phyloP scores from a whole-genome alignment of 495 filamentous ascomycete genomes.

The Lophium mytilinum region DNA sequence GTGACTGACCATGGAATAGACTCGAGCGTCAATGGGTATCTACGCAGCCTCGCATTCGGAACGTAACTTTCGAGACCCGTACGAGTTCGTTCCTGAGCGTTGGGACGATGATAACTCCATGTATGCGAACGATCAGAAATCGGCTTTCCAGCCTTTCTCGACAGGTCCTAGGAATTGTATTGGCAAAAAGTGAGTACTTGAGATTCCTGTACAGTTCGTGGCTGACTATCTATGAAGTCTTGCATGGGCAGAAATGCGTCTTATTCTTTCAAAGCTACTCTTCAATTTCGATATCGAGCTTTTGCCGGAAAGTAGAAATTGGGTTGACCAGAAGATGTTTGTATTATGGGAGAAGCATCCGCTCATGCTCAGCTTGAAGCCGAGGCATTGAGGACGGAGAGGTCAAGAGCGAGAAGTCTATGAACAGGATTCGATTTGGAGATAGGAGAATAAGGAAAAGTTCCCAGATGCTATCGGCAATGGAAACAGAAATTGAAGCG shows the following conservation, averaged over 20 bases:
- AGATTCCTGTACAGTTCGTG: neutral
- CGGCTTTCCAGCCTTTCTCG: conserved; percentile 21
- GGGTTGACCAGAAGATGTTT: conserved; percentile 39
- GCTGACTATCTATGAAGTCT: conserved; percentile 26
- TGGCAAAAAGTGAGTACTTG: conserved; percentile 25
- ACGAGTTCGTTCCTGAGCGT: conserved; percentile 40
- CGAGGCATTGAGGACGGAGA: neutral
- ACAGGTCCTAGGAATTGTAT: conserved; percentile 26
- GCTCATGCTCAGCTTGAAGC: conserved; percentile 21
- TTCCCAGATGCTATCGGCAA: no score
- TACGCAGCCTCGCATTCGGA: conserved; percentile 35
- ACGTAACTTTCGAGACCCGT: conserved; percentile 35
- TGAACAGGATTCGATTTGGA: no score
- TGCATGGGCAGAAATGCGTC: conserved; percentile 45
- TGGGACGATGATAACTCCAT: conserved; percentile 32
- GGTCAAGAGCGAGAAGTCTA: no score
- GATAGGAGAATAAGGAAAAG: no score
- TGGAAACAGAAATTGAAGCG: no score
- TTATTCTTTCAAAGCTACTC: conserved; percentile 45
- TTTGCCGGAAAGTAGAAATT: conserved; percentile 23
- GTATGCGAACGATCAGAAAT: conserved; percentile 24
- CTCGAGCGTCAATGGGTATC: conserved; percentile 34
- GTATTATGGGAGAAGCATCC: conserved; percentile 25
- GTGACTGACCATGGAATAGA: conserved; percentile 17
- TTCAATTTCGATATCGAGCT: conserved; percentile 47